Percentiles rank a stretch among this genome's conserved stretches.
These are phyloP conservation scores for Lachnellula cervina DNA, from an alignment of 2,329 filamentous ascomycete species.

Conservation along the genomic window DNA sequence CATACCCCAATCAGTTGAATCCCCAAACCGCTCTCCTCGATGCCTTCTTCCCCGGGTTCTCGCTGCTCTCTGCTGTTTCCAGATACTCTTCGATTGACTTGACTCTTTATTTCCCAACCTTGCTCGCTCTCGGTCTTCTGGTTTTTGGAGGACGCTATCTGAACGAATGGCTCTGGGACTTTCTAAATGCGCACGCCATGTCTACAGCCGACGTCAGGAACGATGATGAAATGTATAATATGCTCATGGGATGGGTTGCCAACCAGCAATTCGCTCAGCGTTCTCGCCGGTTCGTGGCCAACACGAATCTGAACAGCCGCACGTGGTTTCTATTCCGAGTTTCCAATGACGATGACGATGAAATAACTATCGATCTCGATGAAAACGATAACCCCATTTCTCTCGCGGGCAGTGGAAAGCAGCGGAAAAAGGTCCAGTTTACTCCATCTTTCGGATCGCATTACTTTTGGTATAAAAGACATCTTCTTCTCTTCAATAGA, in stretches of 20 bases:
- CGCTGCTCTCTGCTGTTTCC: constrained; percentile 47
- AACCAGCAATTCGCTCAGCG: constrained; percentile 55
- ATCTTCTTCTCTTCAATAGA: constrained; percentile 54
- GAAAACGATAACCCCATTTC: constrained; percentile 23
- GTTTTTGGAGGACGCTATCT: constrained; percentile 51
- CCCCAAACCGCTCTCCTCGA: constrained; percentile 43
- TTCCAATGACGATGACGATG: constrained; percentile 42
- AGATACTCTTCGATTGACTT: constrained; percentile 58
- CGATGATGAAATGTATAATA: constrained; percentile 70
- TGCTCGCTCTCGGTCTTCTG: constrained; percentile 47
- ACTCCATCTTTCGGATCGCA: constrained; percentile 64
- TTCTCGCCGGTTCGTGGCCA: constrained; percentile 59
- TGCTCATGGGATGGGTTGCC: constrained; percentile 66
- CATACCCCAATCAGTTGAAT: constrained; percentile 25
- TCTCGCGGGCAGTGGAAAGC: constrained; percentile 34
- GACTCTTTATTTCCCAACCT: constrained; percentile 55
- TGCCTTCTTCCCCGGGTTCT: constrained; percentile 62
- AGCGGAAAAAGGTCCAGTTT: constrained; percentile 43
- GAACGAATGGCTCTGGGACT: constrained; percentile 42
- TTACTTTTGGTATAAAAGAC: constrained; percentile 62
- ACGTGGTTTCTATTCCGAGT: constrained; percentile 43
- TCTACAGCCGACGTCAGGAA: constrained; percentile 61
- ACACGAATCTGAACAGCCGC: constrained; percentile 54
- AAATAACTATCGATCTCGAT: constrained; percentile 21
- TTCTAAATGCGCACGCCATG: constrained; percentile 53